Percentiles rank a stretch among this genome's conserved stretches.
phyloP scores from a whole-genome alignment of 139 green algal species.

The Chlamydomonas sp. region DNA sequence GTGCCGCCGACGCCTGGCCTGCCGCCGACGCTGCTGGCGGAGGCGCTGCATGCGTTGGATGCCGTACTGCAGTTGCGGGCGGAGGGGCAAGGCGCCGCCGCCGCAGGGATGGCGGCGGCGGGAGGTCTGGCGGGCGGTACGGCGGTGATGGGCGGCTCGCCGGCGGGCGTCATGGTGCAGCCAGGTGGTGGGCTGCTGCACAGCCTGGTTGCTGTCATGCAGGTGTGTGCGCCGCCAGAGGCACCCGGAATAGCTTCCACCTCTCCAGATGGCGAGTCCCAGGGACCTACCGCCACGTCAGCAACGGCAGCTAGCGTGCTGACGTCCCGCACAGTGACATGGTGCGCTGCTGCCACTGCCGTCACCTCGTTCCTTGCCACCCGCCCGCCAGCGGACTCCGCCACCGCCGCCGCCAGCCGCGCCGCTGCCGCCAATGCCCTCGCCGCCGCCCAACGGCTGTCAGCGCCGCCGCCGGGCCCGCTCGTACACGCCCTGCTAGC shows the following conservation, averaged over 20 bases:
- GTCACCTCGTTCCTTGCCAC: neutral
- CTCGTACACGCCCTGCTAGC: slow-evolving; percentile 10
- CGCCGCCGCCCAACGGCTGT: neutral
- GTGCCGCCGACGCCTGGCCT: slow-evolving; percentile 1
- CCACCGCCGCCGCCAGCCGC: neutral
- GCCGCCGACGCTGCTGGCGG: slow-evolving; percentile 9
- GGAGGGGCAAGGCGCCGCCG: neutral
- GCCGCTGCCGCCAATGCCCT: slow-evolving; percentile 3
- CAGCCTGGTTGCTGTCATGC: too few relatives aligned
- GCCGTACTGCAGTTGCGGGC: slow-evolving; percentile 6
- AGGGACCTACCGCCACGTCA: too few relatives aligned
- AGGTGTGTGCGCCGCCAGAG: too few relatives aligned
- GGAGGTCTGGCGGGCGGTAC: neutral
- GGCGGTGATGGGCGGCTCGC: too few relatives aligned
- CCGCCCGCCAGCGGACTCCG: slow-evolving; percentile 4
- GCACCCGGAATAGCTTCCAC: too few relatives aligned
- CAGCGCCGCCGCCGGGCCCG: neutral
- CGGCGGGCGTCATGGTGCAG: too few relatives aligned
- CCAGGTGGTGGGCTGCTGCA: too few relatives aligned
- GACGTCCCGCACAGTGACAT: neutral
- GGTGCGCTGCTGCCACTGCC: neutral
- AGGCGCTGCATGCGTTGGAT: slow-evolving; percentile 19
- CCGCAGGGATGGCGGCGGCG: neutral
- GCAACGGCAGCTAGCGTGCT: neutral
- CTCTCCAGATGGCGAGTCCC: too few relatives aligned